These are phyloP conservation scores for Dryadomyces quercus-mongolicae DNA, from an alignment of 2,329 filamentous ascomycete species.

Conservation along the genomic window DNA sequence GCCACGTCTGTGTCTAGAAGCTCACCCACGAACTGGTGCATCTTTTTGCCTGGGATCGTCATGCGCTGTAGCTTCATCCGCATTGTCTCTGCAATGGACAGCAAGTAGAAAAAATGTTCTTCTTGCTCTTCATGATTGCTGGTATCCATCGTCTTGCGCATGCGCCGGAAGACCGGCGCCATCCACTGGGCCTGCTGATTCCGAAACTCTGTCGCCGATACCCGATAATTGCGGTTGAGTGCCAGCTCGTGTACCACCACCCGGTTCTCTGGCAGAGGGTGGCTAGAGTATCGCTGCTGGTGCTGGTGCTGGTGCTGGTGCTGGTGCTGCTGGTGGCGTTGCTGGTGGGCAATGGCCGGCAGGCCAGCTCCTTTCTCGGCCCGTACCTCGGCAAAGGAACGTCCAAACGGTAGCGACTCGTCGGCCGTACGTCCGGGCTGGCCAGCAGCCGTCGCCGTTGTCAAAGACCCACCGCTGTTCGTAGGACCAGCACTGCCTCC, in stretches of 20 bases:
- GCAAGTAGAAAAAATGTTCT: constrained; percentile 53
- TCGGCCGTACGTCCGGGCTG: background rate
- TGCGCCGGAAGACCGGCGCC: constrained; percentile 40
- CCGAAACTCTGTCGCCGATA: constrained; percentile 48
- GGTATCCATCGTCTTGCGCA: constrained; percentile 52
- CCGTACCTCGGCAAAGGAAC: background rate
- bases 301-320: constrained; percentile 11
- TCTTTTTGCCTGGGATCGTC: constrained; percentile 56
- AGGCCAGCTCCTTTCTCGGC: background rate
- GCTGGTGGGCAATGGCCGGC: background rate
- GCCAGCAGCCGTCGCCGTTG: background rate
- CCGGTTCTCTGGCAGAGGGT: constrained; percentile 60
- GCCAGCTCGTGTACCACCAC: constrained; percentile 68
- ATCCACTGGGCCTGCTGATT: constrained; percentile 40
- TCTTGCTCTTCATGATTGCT: constrained; percentile 52
- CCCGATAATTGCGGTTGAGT: constrained; percentile 66
- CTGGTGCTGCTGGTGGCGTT: background rate
- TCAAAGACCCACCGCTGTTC: background rate
- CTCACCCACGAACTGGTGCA: constrained; percentile 64
- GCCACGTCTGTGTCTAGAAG: constrained; percentile 63
- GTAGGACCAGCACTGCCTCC: background rate
- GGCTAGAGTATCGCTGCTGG: constrained; percentile 19
- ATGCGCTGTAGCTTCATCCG: constrained; percentile 61
- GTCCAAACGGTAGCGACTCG: background rate
- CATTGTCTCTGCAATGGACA: constrained; percentile 59